Conservation (phyloP, 441 rosid species). For the Syzygium malaccense region DNA sequence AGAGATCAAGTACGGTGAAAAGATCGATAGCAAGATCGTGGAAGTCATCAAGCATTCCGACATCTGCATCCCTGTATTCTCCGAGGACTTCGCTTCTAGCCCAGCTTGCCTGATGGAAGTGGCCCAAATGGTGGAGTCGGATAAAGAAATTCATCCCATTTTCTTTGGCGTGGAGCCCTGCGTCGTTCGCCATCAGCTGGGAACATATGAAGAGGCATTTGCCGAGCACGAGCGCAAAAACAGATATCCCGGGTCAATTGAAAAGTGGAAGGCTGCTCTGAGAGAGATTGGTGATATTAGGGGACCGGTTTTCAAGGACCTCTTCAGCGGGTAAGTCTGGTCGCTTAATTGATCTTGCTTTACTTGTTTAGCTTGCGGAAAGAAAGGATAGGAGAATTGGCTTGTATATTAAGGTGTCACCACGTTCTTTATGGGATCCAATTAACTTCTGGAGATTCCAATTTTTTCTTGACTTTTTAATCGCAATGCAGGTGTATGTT, state of each 20-base stretch:
- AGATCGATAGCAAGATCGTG: not conserved
- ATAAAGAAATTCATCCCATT: accelerated
- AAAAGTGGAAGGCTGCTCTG: not conserved
- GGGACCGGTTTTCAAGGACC: accelerated
- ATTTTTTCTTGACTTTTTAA: not conserved
- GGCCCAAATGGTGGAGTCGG: not conserved
- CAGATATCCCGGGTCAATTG: accelerated
- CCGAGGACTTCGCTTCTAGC: not conserved
- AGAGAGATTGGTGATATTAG: accelerated
- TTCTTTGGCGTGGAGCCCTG: not conserved
- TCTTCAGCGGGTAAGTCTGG: not conserved
- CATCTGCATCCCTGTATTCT: not conserved
- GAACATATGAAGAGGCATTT: not conserved
- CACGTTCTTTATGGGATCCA: not conserved
- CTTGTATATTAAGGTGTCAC: not conserved
- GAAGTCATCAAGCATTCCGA: not conserved
- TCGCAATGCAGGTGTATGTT: not conserved
- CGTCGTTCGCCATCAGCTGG: accelerated
- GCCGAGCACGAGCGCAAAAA: accelerated
- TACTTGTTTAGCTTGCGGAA: not conserved
- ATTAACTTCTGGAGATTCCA: not conserved
- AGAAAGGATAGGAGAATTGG: not conserved
- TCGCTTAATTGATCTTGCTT: not conserved
- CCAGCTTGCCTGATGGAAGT: not conserved
- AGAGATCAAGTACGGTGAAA: not conserved